Evolutionary conservation across 495 filamentous ascomycete genomes (phyloP), one percentile per base, ranked within the genome.

Genomic region (Beverwykella pulmonaria): DNA sequence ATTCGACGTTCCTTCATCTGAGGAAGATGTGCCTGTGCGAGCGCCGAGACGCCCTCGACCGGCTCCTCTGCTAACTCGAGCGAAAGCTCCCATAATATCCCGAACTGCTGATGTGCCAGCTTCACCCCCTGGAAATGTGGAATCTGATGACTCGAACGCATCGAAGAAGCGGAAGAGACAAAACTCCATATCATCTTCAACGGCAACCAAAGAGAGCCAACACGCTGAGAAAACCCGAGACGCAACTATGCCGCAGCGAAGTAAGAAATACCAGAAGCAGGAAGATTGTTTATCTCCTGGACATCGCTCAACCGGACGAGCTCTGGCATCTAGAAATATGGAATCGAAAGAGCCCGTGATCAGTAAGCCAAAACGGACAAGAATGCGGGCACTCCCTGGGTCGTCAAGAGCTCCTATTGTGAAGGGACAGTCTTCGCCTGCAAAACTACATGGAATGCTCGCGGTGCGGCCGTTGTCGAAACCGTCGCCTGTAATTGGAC

Each of bases 341-440:
- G 17, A 3, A 10, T 20, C 19, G 20, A 41, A 56, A 53, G 47
- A 53, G 39, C 41, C 20, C n/a, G 34, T 20, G 5, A 58, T 65
- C 19, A 49, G 63, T 26, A 65, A 65, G 26, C 59, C 69, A 23
- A 68, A 60, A 20, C 63, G 69, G 39, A 71, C 68, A 57, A 62
- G 47, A 47, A 29, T 44, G 26, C 54, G 53, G 25, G 67, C 69
- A 15, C 17, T 61, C 20, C 60, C 60, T 17, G 39, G 12, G n/a
- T 20, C 12, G 25, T 1, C 34, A 39, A 52, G 36, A 26, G 12
- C 69, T 14, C 32, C 50, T n/a, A 44, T 73, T 22, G 25, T 36
- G 1, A 72, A 75, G 44, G 69, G 71, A 6, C 32, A 67, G 27
- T 74, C 73, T 15, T 72, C 75, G n/a, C 73, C 73, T 6, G 73